A percentile compares a stretch with the other conserved stretches of the same genome.
Evolutionary conservation across 2,329 filamentous ascomycete species (phyloP).

Genomic region (Cytospora schulzeri): DNA sequence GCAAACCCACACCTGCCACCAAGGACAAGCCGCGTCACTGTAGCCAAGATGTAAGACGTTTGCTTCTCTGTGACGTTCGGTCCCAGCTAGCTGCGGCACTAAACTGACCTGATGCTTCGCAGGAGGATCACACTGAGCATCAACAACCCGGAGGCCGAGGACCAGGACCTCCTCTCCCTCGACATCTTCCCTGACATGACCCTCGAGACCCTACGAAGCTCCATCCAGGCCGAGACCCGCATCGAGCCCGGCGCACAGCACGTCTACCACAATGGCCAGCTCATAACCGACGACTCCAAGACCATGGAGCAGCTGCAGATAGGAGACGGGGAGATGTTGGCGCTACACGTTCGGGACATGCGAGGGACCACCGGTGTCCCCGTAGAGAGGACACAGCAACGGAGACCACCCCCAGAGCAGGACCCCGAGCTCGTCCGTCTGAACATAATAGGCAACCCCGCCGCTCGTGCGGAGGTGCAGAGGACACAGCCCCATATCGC

Average conservation of each 20-base stretch:
- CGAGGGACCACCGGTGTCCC: conserved; percentile 49
- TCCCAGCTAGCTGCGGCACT: neutral
- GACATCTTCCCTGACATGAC: conserved; percentile 84
- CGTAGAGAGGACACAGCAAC: conserved; percentile 35
- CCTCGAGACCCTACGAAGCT: conserved; percentile 81
- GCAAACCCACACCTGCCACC: neutral
- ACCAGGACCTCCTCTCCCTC: conserved; percentile 77
- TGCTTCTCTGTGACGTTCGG: neutral
- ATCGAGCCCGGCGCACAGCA: conserved; percentile 75
- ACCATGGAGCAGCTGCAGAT: conserved; percentile 82
- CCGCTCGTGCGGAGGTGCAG: conserved; percentile 66
- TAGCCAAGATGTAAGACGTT: neutral
- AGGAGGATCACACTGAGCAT: conserved; percentile 91
- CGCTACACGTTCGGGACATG: conserved; percentile 73
- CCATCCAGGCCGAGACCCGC: conserved; percentile 80
- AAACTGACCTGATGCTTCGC: conserved; percentile 28
- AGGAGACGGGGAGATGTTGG: conserved; percentile 88
- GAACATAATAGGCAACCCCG: conserved; percentile 78
- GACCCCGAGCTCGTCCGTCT: conserved; percentile 83
- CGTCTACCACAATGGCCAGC: conserved; percentile 86
- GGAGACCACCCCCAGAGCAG: conserved; percentile 44
- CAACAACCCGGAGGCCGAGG: conserved; percentile 69
- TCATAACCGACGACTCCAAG: conserved; percentile 75
- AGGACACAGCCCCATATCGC: conserved; percentile 76
- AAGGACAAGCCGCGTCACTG: neutral